phyloP scores from a whole-genome alignment of 2,329 filamentous ascomycete species.

The Trichoderma atrobrunneum region DNA sequence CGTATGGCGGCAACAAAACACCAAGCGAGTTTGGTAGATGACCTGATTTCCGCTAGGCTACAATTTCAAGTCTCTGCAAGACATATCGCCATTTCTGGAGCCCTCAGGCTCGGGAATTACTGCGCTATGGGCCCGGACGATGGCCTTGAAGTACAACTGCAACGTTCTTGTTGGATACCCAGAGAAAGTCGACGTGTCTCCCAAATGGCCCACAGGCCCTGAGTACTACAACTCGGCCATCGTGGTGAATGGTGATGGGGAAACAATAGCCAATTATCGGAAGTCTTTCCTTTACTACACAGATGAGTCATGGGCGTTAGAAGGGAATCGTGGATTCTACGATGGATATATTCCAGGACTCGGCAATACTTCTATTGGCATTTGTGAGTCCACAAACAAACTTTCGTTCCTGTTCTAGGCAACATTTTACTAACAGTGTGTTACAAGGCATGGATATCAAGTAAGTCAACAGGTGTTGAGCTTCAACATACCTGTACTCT shows the following conservation, averaged over 20 bases:
- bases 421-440: not conserved
- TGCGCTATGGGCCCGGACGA: constrained; percentile 67
- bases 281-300: constrained; percentile 59
- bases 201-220: constrained; percentile 48
- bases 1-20: not conserved
- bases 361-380: constrained; percentile 55
- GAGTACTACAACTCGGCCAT: constrained; percentile 56
- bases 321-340: constrained; percentile 52
- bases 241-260: constrained; percentile 55
- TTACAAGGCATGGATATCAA: constrained; percentile 54
- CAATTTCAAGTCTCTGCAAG: constrained; percentile 67
- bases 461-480: constrained; percentile 36
- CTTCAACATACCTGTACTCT: not conserved
- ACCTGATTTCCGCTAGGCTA: constrained; percentile 50
- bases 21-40: not conserved
- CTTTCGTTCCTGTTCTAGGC: not conserved
- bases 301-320: constrained; percentile 60
- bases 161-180: constrained; percentile 71
- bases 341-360: constrained; percentile 44
- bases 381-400: constrained; percentile 34
- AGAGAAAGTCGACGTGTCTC: constrained; percentile 56
- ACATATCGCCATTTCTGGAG: constrained; percentile 70
- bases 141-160: constrained; percentile 64
- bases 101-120: constrained; percentile 62
- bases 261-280: constrained; percentile 58